Base-by-base conservation (phyloP, 768 basidiomycete species). In the Amanita pallidorosea region DNA sequence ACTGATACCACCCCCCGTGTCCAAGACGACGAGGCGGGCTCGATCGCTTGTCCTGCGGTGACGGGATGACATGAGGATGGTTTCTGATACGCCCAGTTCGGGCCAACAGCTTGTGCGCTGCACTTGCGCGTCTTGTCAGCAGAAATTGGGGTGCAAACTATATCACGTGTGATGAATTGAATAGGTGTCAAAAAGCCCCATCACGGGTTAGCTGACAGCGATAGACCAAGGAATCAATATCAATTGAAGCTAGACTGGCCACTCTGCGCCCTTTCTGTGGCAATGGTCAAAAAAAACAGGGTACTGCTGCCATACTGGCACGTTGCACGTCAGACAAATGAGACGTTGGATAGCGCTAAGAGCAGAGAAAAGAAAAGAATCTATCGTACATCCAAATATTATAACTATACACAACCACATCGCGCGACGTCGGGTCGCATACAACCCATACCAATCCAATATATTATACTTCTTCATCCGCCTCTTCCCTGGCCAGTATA, bases 61-160 rank as follows among this genome's bases (percentile, higher is more conserved):
- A 20, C 40, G 22, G 18, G 11, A 18, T 22, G 20, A 41, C 18
- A 41, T 41, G 40, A 23, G 13, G 37, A 40, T 1, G 5, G 5
- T n/a, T 41, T 41, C 1, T 33, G 33, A 33, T 33, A 11, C 33
- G 33, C 33, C 8, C 5, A 23, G n/a, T 1, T 23, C 18, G 18
- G 17, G 40, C 11, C 31, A 31, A 27, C 2, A 4, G 9, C 31
- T 31, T 31, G n/a, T n/a, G 11, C 31, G 11, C 40, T 33, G 12
- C 5, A 23, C n/a, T n/a, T n/a, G n/a, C n/a, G 18, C 47, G 25
- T 38, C 47, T 33, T 36, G 27, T 48, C 23, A 48, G 29, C 22
- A n/a, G 7, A 49, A 43, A 41, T 7, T 42, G 49, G 49, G 49
- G 49, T 49, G 37, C 49, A 42, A 49, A 49, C 37, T 7, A n/a